These are phyloP conservation scores for Salix viminalis DNA, from an alignment of 345 rosid genomes.

Conservation along the genomic window DNA sequence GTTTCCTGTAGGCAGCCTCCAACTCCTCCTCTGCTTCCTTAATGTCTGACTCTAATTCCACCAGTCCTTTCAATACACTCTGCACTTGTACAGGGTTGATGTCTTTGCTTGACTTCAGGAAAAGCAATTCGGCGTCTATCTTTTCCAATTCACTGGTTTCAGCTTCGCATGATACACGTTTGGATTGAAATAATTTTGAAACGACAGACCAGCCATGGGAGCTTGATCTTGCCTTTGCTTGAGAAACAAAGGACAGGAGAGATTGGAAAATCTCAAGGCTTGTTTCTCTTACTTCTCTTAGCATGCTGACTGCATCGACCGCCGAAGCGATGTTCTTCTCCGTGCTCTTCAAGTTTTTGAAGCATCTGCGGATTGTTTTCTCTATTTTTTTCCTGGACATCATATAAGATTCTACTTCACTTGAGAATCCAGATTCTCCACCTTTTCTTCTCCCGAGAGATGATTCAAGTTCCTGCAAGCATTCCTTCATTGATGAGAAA, in stretches of 20 bases:
- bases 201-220: background rate
- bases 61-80: background rate
- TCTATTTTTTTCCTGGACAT: constrained; percentile 1
- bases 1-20: background rate
- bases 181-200: background rate
- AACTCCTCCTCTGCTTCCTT: background rate
- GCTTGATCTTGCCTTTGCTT: background rate
- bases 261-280: background rate
- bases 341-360: background rate
- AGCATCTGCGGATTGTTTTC: background rate
- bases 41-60: background rate
- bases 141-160: background rate
- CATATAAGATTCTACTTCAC: constrained; percentile 1
- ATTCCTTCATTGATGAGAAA: constrained; percentile 7
- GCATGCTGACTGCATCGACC: background rate
- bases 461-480: constrained; percentile 4
- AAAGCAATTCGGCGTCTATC: background rate
- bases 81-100: background rate
- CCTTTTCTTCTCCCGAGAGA: constrained; percentile 3
- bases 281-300: background rate
- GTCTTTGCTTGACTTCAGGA: background rate
- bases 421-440: background rate
- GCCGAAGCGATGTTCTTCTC: background rate
- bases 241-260: background rate
- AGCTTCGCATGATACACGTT: background rate